These are phyloP conservation scores for Cyberlindnera samutprakarnensis DNA, from an alignment of 805 yeast genomes.

Conservation along the genomic window DNA sequence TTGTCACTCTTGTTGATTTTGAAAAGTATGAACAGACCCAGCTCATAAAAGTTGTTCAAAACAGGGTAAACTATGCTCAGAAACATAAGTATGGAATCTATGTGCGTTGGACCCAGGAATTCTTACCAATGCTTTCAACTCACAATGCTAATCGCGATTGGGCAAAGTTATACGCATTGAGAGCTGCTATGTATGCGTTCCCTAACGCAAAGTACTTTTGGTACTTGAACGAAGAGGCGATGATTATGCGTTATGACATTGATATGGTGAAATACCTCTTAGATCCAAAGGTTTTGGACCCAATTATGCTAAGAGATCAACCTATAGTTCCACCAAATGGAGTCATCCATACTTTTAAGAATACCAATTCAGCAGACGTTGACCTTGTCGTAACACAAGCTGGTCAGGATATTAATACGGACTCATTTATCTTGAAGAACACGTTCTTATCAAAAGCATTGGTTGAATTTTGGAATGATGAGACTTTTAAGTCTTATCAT, in stretches of 20 bases:
- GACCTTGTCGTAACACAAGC: constrained; percentile 66
- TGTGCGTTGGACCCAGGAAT: constrained; percentile 81
- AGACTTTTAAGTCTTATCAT: constrained; percentile 55
- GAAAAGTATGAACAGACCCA: constrained; percentile 53
- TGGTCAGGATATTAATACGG: constrained; percentile 51
- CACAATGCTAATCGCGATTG: constrained; percentile 44
- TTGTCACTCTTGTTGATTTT: constrained; percentile 76
- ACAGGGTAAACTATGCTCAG: constrained; percentile 84
- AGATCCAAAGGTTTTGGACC: constrained; percentile 51
- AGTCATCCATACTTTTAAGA: constrained; percentile 59
- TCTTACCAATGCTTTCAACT: constrained; percentile 45
- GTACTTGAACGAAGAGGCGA: constrained; percentile 73
- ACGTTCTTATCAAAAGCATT: constrained; percentile 57
- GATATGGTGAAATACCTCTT: constrained; percentile 55
- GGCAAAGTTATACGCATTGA: constrained; percentile 55
- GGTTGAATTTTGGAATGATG: constrained; percentile 76
- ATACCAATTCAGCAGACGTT: constrained; percentile 45
- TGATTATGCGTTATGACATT: constrained; percentile 64
- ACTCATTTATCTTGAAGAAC: constrained; percentile 67
- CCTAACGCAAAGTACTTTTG: constrained; percentile 89
- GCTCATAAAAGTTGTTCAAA: constrained; percentile 66
- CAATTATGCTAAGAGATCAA: constrained; percentile 57
- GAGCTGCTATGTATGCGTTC: constrained; percentile 91
- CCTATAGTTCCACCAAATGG: constrained; percentile 70
- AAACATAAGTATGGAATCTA: constrained; percentile 75